Percentiles rank a stretch among this genome's conserved stretches.
These are phyloP conservation scores for Camellia japonica DNA, from an alignment of 148 eudicot species.

Conservation along the genomic window DNA sequence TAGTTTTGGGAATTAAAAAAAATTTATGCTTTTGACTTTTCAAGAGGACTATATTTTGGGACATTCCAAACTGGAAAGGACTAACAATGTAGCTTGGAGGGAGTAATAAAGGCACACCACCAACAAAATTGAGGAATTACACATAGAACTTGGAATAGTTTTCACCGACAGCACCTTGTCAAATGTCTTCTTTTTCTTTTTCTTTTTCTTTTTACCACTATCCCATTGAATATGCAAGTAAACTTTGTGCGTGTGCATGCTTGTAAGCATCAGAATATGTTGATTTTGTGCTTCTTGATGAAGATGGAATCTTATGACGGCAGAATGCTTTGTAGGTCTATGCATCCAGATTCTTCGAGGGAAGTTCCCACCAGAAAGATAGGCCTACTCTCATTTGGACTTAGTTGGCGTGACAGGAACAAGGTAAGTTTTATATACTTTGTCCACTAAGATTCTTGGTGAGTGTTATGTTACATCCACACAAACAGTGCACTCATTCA, in stretches of 20 bases:
- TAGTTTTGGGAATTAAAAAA: too few relatives aligned
- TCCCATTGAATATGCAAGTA: background rate
- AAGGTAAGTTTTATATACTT: conserved; percentile 42
- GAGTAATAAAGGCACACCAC: background rate
- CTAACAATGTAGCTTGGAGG: too few relatives aligned
- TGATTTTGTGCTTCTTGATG: conserved; percentile 10
- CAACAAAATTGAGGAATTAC: background rate
- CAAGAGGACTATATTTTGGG: too few relatives aligned
- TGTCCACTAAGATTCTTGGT: background rate
- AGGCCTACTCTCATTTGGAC: conserved; percentile 70
- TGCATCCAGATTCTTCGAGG: conserved; percentile 35
- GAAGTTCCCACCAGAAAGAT: conserved; percentile 36
- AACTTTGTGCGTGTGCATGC: background rate
- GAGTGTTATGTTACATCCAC: background rate
- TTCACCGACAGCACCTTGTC: background rate
- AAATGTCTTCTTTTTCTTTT: too few relatives aligned
- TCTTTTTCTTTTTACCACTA: background rate
- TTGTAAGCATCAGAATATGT: background rate
- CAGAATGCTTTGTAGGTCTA: conserved; percentile 28
- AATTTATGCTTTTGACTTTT: too few relatives aligned
- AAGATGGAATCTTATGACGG: background rate
- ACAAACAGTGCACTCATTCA: background rate
- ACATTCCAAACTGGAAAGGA: too few relatives aligned
- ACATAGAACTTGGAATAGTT: background rate
- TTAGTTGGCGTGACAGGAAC: conserved; percentile 74